Percentiles rank a stretch among this genome's conserved stretches.
Evolutionary conservation across 176 grass and related monocot species (phyloP).

Genomic region (Oryza punctata): DNA sequence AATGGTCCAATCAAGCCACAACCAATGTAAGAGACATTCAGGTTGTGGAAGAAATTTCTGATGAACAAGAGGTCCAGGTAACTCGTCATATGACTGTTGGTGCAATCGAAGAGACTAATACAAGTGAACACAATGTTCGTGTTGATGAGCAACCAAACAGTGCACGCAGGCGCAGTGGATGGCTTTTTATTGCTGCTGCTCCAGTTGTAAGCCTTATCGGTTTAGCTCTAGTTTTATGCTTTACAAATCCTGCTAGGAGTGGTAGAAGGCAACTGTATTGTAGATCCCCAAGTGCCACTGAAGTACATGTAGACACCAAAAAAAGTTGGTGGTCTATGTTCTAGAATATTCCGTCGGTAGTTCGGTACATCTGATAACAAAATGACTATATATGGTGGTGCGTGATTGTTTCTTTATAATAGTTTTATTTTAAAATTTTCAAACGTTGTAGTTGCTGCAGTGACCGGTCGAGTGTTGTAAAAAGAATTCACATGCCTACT

Average conservation of each 20-base stretch:
- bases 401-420: constrained; percentile 15
- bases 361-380: not conserved
- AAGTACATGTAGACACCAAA: constrained; percentile 43
- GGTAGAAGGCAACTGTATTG: constrained; percentile 40
- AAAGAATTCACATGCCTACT: not conserved
- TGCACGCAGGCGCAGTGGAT: constrained; percentile 35
- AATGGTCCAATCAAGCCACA: constrained; percentile 53
- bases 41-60: constrained; percentile 39
- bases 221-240: constrained; percentile 85
- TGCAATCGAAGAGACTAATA: constrained; percentile 26
- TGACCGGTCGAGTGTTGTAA: constrained; percentile 13
- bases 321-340: constrained; percentile 94
- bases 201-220: constrained; percentile 75
- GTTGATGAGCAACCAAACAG: constrained; percentile 42
- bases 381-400: not conserved
- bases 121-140: constrained; percentile 21
- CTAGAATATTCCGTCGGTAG: constrained; percentile 37
- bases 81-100: constrained; percentile 13
- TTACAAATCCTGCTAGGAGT: constrained; percentile 48
- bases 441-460: constrained; percentile 6
- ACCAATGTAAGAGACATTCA: constrained; percentile 34
- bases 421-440: constrained; percentile 7
- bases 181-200: constrained; percentile 64
- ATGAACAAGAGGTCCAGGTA: constrained; percentile 51
- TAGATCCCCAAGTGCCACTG: constrained; percentile 38